Evolutionary conservation across 768 basidiomycete genomes (phyloP).

Genomic region (Suillus fuscotomentosus): DNA sequence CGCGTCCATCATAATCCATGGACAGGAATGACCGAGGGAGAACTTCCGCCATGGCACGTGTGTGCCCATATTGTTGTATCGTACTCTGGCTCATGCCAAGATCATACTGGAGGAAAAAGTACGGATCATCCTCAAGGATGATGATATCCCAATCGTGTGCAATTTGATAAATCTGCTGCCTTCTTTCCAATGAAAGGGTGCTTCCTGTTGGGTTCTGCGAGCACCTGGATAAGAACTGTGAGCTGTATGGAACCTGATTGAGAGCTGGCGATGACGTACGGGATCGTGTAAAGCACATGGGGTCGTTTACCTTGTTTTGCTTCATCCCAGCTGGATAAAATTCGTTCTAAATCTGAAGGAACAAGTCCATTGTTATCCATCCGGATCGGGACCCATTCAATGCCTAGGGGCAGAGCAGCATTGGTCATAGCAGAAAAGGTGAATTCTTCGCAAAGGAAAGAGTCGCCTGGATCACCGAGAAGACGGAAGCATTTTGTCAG

Average conservation of each 20-base stretch:
- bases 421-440: conserved; percentile 43
- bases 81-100: conserved; percentile 19
- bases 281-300: conserved; percentile 50
- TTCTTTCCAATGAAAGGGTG: conserved; percentile 42
- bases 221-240: conserved; percentile 17
- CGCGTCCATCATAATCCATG: conserved; percentile 49
- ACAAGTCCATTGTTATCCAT: conserved; percentile 52
- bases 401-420: conserved; percentile 38
- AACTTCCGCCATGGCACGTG: conserved; percentile 30
- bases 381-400: conserved; percentile 42
- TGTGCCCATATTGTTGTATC: conserved; percentile 25
- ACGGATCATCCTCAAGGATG: conserved; percentile 53
- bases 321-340: conserved; percentile 44
- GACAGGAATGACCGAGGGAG: conserved; percentile 43
- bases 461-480: conserved; percentile 41
- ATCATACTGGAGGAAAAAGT: conserved; percentile 49
- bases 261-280: conserved; percentile 30
- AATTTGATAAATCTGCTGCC: conserved; percentile 47
- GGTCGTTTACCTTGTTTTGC: conserved; percentile 43
- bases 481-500: conserved; percentile 42
- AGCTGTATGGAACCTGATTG: conserved; percentile 3
- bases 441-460: conserved; percentile 43
- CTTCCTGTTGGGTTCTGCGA: conserved; percentile 53
- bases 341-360: conserved; percentile 45
- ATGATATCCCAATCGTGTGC: conserved; percentile 49